These are phyloP conservation scores for Hyaloscypha hepaticicola DNA, from an alignment of 495 filamentous ascomycete genomes.

Conservation along the genomic window DNA sequence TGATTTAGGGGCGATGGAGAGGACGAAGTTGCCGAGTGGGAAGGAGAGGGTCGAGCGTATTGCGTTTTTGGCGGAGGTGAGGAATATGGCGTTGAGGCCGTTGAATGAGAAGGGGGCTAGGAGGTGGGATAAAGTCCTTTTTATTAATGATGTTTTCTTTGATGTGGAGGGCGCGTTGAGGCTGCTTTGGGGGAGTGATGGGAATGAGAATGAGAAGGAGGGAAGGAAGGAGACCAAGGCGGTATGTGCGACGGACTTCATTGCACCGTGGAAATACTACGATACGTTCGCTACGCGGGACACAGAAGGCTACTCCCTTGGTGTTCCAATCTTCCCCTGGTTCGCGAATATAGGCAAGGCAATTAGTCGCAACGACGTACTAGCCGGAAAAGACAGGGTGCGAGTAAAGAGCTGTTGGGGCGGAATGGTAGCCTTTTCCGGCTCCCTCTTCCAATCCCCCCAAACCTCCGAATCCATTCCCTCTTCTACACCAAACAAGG, in stretches of 20 bases:
- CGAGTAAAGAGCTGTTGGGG: conserved; percentile 78
- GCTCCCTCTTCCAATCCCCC: conserved; percentile 52
- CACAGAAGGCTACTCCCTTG: conserved; percentile 66
- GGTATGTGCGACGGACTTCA: conserved; percentile 78
- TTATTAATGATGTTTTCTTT: conserved; percentile 76
- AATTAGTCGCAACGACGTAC: conserved; percentile 58
- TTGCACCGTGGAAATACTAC: conserved; percentile 76
- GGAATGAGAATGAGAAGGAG: conserved; percentile 43
- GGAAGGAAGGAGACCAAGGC: conserved; percentile 68
- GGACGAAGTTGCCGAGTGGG: conserved; percentile 61
- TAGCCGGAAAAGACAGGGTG: conserved; percentile 64
- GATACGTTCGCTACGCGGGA: conserved; percentile 81
- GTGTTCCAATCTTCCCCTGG: conserved; percentile 73
- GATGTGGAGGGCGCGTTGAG: conserved; percentile 67
- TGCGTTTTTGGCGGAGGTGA: conserved; percentile 72
- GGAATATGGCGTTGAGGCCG: conserved; percentile 70
- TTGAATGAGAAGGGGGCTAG: conserved; percentile 47
- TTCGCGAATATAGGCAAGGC: conserved; percentile 60
- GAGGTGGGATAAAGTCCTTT: conserved; percentile 67
- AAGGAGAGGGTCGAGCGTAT: conserved; percentile 63
- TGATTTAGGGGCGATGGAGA: conserved; percentile 49
- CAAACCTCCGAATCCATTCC: conserved; percentile 19
- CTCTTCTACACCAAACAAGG: neutral
- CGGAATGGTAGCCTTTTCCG: conserved; percentile 79
- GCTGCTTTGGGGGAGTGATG: conserved; percentile 74